Evolutionary conservation across 1,284 basidiomycete species (phyloP).

Genomic region (Ganoderma lucidum): DNA sequence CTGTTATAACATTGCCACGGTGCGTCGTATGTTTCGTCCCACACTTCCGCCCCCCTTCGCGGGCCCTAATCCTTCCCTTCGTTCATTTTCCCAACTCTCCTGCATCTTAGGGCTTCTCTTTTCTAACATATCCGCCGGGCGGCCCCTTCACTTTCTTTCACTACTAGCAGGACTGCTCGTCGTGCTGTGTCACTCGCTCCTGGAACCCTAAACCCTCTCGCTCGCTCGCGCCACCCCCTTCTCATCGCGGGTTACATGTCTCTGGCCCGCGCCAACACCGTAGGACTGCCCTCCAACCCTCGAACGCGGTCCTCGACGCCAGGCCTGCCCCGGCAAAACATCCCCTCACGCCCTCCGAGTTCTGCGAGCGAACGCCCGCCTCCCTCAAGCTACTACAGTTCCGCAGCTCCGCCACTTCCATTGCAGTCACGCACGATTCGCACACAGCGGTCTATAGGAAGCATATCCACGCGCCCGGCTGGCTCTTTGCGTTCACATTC

Average conservation of each 20-base stretch:
- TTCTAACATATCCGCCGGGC: constrained; percentile 36
- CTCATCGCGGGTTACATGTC: constrained; percentile 32
- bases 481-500: constrained; percentile 33
- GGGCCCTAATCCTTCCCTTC: constrained; percentile 16
- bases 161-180: constrained; percentile 31
- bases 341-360: constrained; percentile 34
- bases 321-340: constrained; percentile 24
- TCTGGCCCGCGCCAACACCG: constrained; percentile 34
- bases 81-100: constrained; percentile 21
- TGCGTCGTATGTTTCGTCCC: constrained; percentile 10
- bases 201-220: neutral
- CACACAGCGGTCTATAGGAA: constrained; percentile 39
- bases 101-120: constrained; percentile 28
- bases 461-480: constrained; percentile 25
- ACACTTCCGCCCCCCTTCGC: constrained; percentile 12
- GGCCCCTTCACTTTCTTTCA: constrained; percentile 26
- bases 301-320: constrained; percentile 32
- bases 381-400: constrained; percentile 24
- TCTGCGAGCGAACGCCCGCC: constrained; percentile 35
- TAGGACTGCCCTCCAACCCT: constrained; percentile 41
- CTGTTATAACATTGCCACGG: constrained; percentile 21
- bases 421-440: constrained; percentile 33
- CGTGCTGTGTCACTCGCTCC: constrained; percentile 17
- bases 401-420: constrained; percentile 27
- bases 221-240: neutral